Percentiles rank a stretch among this genome's conserved stretches.
phyloP scores from a whole-genome alignment of 768 basidiomycete genomes.

The Pilatotrama ljubarskyi region DNA sequence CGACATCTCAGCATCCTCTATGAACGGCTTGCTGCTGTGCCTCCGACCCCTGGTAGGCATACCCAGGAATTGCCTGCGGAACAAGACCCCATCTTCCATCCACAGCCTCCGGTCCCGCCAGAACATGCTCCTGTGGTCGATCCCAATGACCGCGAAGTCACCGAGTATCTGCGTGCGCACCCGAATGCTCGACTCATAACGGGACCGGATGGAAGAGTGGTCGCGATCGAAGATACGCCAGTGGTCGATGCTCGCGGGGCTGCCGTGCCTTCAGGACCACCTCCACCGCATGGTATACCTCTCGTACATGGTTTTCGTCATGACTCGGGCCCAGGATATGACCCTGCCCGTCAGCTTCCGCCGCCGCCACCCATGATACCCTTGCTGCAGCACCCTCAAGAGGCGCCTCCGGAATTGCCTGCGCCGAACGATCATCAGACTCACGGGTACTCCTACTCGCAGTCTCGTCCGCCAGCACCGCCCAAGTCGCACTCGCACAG shows the following conservation, averaged over 20 bases:
- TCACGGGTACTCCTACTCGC: constrained; percentile 17
- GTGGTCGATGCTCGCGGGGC: constrained; percentile 23
- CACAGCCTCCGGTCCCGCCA: constrained; percentile 27
- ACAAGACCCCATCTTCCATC: constrained; percentile 27
- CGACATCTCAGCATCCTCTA: constrained; percentile 61
- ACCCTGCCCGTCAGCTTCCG: constrained; percentile 28
- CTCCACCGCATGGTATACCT: constrained; percentile 29
- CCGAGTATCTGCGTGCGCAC: constrained; percentile 52
- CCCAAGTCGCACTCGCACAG: constrained; percentile 49
- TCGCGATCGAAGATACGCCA: constrained; percentile 50
- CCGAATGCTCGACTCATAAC: constrained; percentile 47
- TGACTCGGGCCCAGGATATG: constrained; percentile 29
- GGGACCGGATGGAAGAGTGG: constrained; percentile 50
- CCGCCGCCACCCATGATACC: constrained; percentile 30
- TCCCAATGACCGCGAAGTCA: constrained; percentile 47
- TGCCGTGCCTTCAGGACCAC: constrained; percentile 17
- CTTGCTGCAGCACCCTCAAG: constrained; percentile 21
- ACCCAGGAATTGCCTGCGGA: constrained; percentile 30
- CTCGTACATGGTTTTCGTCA: constrained; percentile 28
- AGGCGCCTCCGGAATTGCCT: constrained; percentile 21
- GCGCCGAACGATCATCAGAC: constrained; percentile 24
- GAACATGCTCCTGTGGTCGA: constrained; percentile 30
- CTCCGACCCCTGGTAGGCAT: constrained; percentile 49
- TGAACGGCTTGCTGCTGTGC: constrained; percentile 67
- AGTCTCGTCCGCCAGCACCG: constrained; percentile 35